phyloP scores from a whole-genome alignment of 2,329 filamentous ascomycete species.

The Aspergillus aculeatus region DNA sequence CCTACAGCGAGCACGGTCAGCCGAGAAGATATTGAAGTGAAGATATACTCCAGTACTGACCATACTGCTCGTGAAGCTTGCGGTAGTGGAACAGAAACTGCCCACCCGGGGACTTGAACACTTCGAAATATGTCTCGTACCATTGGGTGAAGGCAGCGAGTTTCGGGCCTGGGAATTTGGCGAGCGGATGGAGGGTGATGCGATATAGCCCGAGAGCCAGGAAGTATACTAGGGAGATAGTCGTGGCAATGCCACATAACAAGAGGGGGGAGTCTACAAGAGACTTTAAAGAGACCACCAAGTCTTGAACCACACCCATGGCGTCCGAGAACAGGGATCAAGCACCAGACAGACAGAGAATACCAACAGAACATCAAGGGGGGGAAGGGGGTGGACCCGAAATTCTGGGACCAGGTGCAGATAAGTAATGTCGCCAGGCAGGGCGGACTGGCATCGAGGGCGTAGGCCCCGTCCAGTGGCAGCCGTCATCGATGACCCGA shows the following conservation, averaged over 20 bases:
- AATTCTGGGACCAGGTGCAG: background rate
- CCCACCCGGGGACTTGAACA: conserved; percentile 12
- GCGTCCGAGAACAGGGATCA: background rate
- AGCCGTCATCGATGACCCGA: background rate
- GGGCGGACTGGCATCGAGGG: background rate
- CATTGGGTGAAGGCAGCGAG: conserved; percentile 15
- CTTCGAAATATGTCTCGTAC: conserved; percentile 18
- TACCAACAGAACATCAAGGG: background rate
- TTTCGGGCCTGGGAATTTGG: conserved; percentile 15
- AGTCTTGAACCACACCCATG: conserved; percentile 4
- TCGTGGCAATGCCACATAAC: background rate
- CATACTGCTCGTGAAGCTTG: conserved; percentile 15
- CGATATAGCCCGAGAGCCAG: conserved; percentile 12
- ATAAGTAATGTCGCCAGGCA: background rate
- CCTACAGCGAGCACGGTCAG: conserved; percentile 1
- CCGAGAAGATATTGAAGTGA: background rate
- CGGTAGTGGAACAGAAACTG: conserved; percentile 19
- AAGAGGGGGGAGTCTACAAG: background rate
- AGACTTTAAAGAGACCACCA: background rate
- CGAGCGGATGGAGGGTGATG: conserved; percentile 14
- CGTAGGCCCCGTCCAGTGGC: background rate
- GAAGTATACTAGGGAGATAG: background rate
- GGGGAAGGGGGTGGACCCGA: background rate
- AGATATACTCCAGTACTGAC: background rate
- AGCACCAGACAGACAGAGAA: background rate